A percentile compares a stretch with the other conserved stretches of the same genome.
Conservation (phyloP, 2,329 filamentous ascomycete genomes). For the Talaromyces atroroseus region DNA sequence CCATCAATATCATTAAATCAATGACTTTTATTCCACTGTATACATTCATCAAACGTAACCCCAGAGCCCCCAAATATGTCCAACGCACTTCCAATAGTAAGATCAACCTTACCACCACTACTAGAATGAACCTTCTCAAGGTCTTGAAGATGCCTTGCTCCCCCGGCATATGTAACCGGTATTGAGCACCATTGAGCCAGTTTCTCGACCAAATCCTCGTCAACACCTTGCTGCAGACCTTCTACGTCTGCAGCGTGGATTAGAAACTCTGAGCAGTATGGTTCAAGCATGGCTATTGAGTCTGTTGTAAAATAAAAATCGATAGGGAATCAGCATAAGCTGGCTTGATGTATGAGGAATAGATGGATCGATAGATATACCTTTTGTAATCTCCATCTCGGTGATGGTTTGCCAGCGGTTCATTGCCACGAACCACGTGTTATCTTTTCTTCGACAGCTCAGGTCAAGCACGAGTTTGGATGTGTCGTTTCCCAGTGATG, state of each 20-base stretch:
- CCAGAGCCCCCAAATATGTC: conserved; percentile 91
- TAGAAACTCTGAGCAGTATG: conserved; percentile 92
- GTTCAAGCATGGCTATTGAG: conserved; percentile 73
- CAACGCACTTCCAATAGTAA: conserved; percentile 93
- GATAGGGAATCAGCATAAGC: not conserved
- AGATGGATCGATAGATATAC: conserved; percentile 43
- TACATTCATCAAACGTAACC: conserved; percentile 82
- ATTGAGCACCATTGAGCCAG: conserved; percentile 83
- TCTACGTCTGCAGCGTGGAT: conserved; percentile 97
- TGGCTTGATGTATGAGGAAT: not conserved
- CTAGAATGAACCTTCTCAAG: conserved; percentile 73
- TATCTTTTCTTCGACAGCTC: conserved; percentile 72
- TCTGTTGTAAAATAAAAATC: conserved; percentile 46
- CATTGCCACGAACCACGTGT: conserved; percentile 94
- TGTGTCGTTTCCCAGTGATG: conserved; percentile 66
- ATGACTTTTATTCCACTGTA: conserved; percentile 68
- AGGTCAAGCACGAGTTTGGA: conserved; percentile 88
- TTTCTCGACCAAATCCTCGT: conserved; percentile 71
- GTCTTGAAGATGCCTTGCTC: conserved; percentile 76
- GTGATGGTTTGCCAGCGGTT: conserved; percentile 99
- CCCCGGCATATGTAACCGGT: conserved; percentile 93
- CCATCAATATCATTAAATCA: conserved; percentile 10
- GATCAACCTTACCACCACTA: conserved; percentile 75
- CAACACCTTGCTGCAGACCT: conserved; percentile 84
- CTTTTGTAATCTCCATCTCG: conserved; percentile 86